Base-by-base conservation (phyloP, 352 stramenopile genomes). In the Globisporangium ultimum region DNA sequence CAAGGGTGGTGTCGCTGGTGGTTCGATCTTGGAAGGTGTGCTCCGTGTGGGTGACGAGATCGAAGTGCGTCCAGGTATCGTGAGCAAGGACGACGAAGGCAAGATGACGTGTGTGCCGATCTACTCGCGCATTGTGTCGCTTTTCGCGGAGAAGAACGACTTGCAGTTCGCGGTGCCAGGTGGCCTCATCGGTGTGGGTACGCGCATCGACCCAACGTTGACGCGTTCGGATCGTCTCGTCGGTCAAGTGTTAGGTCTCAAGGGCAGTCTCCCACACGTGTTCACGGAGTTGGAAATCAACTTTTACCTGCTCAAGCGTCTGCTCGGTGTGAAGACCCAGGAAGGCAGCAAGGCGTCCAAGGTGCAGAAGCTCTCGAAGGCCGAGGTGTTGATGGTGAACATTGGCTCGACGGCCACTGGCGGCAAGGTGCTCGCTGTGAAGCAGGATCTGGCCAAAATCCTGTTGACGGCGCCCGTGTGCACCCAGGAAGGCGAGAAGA, bases 331-430 rank as follows among this genome's bases (percentile, higher is more conserved):
- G 45, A 99, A 99, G 84, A 99, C 97, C 47, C 92, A 96, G 60
- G 97, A 99, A 71, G 97, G 97, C 53, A 97, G 96, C 65, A 99
- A 99, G 83, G 96, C 98, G 61, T 97, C 92, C 59, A 99, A 99
- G 84, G 97, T 99, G 57, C 91, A 98, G 80, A 99, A 99, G 83
- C 85, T 99, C 18, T 91, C 91, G 48, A 99, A 99, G 84, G 88
- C 90, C 51, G 98, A 99, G 80, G 98, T 99, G 77, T 88, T 99
- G 45, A 99, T 99, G 97, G 96, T 99, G 32, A 99, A 99, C 85
- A 99, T 99, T 75, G 98, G 98, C 36, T 99, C 93, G 46, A 99
- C 97, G 13, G 96, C 96, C 17, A 99, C 97, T n/a, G 97, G 97
- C 56, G 97, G 97, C 62, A 95, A 94, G 71, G 84, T 96, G 64